Conservation (phyloP, 306 rosid genomes). For the Albizia julibrissin region DNA sequence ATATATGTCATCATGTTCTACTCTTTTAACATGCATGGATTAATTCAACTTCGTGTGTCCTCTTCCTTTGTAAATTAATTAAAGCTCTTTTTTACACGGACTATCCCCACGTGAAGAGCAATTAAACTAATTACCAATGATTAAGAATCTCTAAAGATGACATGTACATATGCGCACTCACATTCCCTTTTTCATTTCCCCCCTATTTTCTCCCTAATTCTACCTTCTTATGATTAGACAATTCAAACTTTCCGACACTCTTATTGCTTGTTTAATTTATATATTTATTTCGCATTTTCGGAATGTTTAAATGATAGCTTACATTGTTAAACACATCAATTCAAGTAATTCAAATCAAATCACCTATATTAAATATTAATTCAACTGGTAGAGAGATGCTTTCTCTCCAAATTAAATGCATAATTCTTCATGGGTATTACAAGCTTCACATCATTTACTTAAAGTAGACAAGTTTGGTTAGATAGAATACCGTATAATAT, state of each 20-base stretch:
- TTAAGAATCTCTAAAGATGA: neutral
- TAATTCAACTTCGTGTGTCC: conserved; percentile 4
- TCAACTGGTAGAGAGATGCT: conserved; percentile 4
- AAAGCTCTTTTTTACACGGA: conserved; percentile 15
- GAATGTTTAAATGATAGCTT: neutral
- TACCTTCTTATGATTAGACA: neutral
- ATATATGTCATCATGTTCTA: neutral
- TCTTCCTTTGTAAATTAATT: conserved; percentile 5
- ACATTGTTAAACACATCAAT: neutral
- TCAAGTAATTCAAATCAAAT: neutral
- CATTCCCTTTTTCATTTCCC: neutral
- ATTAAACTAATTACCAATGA: conserved; percentile 20
- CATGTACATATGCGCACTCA: neutral
- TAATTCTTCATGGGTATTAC: neutral
- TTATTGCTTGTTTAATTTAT: neutral
- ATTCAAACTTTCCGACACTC: neutral
- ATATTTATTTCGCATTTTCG: neutral
- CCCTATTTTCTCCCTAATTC: neutral
- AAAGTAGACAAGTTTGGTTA: neutral
- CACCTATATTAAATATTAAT: neutral
- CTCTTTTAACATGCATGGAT: neutral
- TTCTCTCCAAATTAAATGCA: neutral
- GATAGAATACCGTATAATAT: neutral
- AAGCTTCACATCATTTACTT: neutral
- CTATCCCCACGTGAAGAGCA: conserved; percentile 29